Base-by-base conservation (phyloP, 768 basidiomycete species). In the Goffeauzyma gilvescens region DNA sequence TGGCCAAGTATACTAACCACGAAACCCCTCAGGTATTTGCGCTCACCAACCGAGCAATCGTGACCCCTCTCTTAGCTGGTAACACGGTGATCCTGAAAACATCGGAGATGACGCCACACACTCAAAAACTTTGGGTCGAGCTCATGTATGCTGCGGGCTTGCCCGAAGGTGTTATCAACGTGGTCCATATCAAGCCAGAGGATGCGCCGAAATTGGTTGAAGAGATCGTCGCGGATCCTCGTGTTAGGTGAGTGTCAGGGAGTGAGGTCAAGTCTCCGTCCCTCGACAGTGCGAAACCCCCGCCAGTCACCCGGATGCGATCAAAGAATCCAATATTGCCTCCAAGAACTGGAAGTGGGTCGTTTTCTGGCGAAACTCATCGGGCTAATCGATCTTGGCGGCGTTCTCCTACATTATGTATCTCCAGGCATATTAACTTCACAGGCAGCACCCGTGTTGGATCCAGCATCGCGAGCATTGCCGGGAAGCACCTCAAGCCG, bases 91-190 rank as follows among this genome's bases (percentile, higher is more conserved):
- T 66, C 12, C 37, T 65, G 32, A 64, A 64, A 53, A 63, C 65
- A 7, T 59, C 57, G 18, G 57, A 58, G 18, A 47, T 58, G 32
- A 55, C 57, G 12, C 67, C 67, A 2, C 52, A 55, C 17, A 44
- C 57, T 1, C 64, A 65, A 36, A 42, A 49, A 22, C 48, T 58
- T 22, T 49, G 66, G 7, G 64, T 60, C 12, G 51, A 65, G 17
- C 43, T 67, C 18, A 60, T 68, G 49, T 44, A 50, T 22, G 63
- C 69, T 55, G 76, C 76, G 0, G 76, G 77, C 1, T 57, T 80
- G 1, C 77, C 77, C 4, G 56, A 63, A 13, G 75, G 75, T 5
- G 75, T 75, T 6, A 50, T 78, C 5, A 75, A 78, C 50, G 70
- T 69, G 51, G 50, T 78, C 13, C 67, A 71, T 5, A 68, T 70